Evolutionary conservation across 768 basidiomycete species (phyloP).

Genomic region (Auriculariales sp.): DNA sequence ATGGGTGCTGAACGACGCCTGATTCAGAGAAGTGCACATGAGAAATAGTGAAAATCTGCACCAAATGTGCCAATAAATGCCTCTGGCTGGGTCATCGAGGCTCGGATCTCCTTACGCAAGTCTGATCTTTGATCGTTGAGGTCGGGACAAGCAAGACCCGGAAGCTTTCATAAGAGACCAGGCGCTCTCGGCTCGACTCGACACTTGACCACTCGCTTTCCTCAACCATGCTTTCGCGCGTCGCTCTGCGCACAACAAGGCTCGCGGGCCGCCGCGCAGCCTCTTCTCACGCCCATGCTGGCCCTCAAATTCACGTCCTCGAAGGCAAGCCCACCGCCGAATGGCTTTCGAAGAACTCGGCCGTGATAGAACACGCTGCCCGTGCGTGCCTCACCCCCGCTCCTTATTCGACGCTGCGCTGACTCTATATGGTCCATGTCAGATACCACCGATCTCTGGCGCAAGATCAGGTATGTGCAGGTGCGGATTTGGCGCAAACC

Average conservation of each 20-base stretch:
- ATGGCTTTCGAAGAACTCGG: neutral
- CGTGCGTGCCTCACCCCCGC: neutral
- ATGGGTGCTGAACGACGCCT: no score
- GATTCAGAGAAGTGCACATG: no score
- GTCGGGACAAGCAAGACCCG: no score
- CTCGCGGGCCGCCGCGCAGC: neutral
- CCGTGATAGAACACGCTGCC: neutral
- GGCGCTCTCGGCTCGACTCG: no score
- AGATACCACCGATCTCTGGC: slow-evolving; percentile 75
- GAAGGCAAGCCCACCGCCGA: neutral
- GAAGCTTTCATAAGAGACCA: no score
- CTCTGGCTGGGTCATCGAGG: no score
- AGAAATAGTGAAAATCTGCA: no score
- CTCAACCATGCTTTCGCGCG: neutral
- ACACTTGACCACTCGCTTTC: neutral
- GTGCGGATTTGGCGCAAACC: neutral
- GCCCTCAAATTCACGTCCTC: neutral
- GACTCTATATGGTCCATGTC: slow-evolving; percentile 3
- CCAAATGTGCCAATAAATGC: no score
- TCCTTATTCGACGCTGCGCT: neutral
- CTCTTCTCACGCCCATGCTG: neutral
- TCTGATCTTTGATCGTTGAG: no score
- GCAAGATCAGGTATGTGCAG: slow-evolving; percentile 72
- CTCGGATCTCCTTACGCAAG: no score
- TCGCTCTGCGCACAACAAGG: neutral